Evolutionary conservation across 2,329 filamentous ascomycete species (phyloP).

Genomic region (Penicillium sp.): DNA sequence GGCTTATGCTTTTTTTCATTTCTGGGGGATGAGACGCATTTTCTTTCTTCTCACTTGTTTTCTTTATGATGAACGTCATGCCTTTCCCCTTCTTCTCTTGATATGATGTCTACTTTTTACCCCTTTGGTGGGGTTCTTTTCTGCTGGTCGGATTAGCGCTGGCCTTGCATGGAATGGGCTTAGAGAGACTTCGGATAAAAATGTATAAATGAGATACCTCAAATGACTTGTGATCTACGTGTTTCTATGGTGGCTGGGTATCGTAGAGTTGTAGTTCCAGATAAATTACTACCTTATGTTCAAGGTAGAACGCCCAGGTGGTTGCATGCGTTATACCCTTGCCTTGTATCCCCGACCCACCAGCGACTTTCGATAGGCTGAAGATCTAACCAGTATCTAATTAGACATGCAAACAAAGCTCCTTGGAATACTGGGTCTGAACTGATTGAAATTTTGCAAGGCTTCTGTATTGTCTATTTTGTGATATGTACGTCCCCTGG

Average conservation of each 20-base stretch:
- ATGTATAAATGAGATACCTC: conserved; percentile 28
- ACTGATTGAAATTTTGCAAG: conserved; percentile 19
- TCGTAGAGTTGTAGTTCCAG: background rate
- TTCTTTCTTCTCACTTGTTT: conserved; percentile 10
- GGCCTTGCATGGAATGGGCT: conserved; percentile 29
- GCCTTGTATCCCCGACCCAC: too few species aligned
- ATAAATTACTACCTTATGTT: background rate
- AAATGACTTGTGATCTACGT: background rate
- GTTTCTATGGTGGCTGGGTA: too few species aligned
- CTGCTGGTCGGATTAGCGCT: conserved; percentile 36
- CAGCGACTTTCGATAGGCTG: too few species aligned
- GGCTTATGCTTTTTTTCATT: conserved; percentile 14
- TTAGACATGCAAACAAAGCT: background rate
- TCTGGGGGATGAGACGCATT: conserved; percentile 21
- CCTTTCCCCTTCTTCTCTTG: conserved; percentile 7
- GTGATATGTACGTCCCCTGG: conserved; percentile 20
- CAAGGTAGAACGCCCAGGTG: too few species aligned
- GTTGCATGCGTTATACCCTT: too few species aligned
- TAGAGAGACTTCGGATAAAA: conserved; percentile 22
- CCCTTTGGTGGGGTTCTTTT: conserved; percentile 23
- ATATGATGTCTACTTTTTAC: conserved; percentile 6
- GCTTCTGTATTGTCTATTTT: conserved; percentile 28
- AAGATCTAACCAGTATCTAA: too few species aligned
- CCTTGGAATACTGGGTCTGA: background rate
- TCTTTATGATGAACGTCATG: conserved; percentile 27